Conservation (phyloP, 768 basidiomycete genomes). For the Paxillus ammoniavirescens region DNA sequence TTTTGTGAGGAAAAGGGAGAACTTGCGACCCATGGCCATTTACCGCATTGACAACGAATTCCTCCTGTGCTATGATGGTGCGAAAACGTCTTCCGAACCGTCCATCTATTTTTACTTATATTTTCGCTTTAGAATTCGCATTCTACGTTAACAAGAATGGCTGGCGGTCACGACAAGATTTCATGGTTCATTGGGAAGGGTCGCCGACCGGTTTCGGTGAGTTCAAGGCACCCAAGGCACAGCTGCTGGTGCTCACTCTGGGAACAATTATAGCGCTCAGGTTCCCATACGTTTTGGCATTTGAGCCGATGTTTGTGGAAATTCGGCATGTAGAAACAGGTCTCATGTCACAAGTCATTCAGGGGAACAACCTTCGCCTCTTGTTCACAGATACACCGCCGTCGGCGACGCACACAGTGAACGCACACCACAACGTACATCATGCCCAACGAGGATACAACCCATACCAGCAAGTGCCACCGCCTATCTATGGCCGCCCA, state of each 20-base stretch:
- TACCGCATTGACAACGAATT: constrained; percentile 97
- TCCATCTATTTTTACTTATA: constrained; percentile 6
- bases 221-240: constrained; percentile 28
- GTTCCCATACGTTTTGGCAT: constrained; percentile 95
- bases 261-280: constrained; percentile 65
- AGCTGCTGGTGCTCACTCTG: not conserved
- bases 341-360: constrained; percentile 89
- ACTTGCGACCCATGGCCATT: constrained; percentile 90
- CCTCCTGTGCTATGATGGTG: constrained; percentile 95
- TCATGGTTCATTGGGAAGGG: constrained; percentile 98
- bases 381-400: constrained; percentile 94
- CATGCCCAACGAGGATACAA: constrained; percentile 30
- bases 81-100: constrained; percentile 24
- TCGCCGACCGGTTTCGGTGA: constrained; percentile 90
- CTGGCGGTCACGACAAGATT: constrained; percentile 83
- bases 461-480: constrained; percentile 31
- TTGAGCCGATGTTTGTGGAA: constrained; percentile 96
- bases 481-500: constrained; percentile 26
- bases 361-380: constrained; percentile 85
- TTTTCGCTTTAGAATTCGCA: constrained; percentile 73
- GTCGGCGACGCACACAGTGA: constrained; percentile 66
- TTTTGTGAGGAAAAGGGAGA: constrained; percentile 89
- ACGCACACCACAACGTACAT: constrained; percentile 36
- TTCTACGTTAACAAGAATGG: constrained; percentile 99
- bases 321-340: constrained; percentile 95